Evolutionary conservation across 2,329 filamentous ascomycete species (phyloP).

Genomic region (Claviceps pazoutovae): DNA sequence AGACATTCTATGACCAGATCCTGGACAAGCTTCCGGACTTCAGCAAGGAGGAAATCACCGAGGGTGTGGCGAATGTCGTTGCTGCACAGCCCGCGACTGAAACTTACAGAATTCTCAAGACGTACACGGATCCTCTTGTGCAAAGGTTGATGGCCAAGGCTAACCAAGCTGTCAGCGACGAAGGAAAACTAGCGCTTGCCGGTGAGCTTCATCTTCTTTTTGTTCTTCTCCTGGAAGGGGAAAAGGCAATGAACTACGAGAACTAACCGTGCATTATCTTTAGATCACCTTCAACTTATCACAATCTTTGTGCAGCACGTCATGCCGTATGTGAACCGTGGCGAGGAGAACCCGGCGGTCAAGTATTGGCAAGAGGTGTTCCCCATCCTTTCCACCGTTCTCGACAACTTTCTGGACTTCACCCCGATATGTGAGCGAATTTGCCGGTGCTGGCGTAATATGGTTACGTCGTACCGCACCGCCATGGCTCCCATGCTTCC

Average conservation of each 20-base stretch:
- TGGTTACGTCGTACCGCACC: conserved; percentile 90
- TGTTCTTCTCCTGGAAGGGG: background rate
- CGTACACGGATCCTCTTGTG: conserved; percentile 86
- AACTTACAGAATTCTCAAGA: conserved; percentile 72
- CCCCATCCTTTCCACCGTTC: conserved; percentile 70
- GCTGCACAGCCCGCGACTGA: conserved; percentile 71
- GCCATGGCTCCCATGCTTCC: conserved; percentile 76
- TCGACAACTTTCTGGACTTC: conserved; percentile 76
- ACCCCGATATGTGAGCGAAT: conserved; percentile 84
- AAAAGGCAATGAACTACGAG: background rate
- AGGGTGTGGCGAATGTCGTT: conserved; percentile 85
- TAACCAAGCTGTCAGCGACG: conserved; percentile 68
- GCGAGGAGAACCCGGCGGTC: conserved; percentile 74
- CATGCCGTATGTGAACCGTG: conserved; percentile 58
- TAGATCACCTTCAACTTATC: conserved; percentile 80
- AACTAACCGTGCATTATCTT: background rate
- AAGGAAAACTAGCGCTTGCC: conserved; percentile 73
- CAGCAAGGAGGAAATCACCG: conserved; percentile 92
- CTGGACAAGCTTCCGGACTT: conserved; percentile 71
- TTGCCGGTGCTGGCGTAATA: conserved; percentile 90
- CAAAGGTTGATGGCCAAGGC: conserved; percentile 75
- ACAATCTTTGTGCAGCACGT: conserved; percentile 75
- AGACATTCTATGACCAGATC: conserved; percentile 83
- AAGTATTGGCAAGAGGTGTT: conserved; percentile 95
- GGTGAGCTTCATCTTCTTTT: conserved; percentile 33